Conservation (phyloP, 1,284 basidiomycete genomes). For the Moesziomyces globuligerus region DNA sequence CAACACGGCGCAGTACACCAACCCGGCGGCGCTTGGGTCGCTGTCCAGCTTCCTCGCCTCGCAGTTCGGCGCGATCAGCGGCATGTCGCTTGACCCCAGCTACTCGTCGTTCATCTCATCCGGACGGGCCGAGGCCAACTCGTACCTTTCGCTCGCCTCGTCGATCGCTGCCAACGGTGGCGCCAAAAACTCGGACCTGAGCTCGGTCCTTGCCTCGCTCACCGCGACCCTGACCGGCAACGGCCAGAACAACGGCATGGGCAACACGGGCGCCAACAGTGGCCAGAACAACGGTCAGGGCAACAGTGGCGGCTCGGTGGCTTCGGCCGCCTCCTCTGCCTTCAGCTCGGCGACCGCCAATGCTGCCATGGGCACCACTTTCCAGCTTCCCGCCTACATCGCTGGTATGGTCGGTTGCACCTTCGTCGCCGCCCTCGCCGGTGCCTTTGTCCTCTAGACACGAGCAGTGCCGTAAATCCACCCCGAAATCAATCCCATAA, state of each 20-base stretch:
- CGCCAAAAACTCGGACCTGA: conserved; percentile 13
- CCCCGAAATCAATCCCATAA: no score
- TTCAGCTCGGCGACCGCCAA: conserved; percentile 13
- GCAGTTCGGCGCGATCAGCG: conserved; percentile 12
- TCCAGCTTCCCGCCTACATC: conserved; percentile 9
- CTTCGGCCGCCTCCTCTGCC: conserved; percentile 1
- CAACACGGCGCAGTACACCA: conserved; percentile 40
- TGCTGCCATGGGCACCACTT: conserved; percentile 8
- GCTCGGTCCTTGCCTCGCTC: conserved; percentile 13
- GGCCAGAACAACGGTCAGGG: not conserved
- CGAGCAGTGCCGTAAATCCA: no score
- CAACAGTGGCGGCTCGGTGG: conserved; percentile 6
- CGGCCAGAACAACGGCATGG: conserved; percentile 1
- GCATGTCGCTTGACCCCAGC: conserved; percentile 9
- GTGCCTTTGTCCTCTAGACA: conserved; percentile 18
- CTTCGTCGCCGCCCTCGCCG: conserved; percentile 26
- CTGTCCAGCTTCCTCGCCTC: conserved; percentile 26
- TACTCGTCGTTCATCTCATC: conserved; percentile 20
- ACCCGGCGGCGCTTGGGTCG: conserved; percentile 20
- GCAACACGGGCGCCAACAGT: conserved; percentile 2
- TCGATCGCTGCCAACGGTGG: conserved; percentile 27
- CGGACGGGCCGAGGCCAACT: conserved; percentile 25
- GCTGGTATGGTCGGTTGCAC: conserved; percentile 22
- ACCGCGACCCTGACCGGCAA: conserved; percentile 5
- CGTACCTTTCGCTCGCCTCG: conserved; percentile 38